phyloP scores from a whole-genome alignment of 306 rosid genomes.

The Inga leiocalycina region DNA sequence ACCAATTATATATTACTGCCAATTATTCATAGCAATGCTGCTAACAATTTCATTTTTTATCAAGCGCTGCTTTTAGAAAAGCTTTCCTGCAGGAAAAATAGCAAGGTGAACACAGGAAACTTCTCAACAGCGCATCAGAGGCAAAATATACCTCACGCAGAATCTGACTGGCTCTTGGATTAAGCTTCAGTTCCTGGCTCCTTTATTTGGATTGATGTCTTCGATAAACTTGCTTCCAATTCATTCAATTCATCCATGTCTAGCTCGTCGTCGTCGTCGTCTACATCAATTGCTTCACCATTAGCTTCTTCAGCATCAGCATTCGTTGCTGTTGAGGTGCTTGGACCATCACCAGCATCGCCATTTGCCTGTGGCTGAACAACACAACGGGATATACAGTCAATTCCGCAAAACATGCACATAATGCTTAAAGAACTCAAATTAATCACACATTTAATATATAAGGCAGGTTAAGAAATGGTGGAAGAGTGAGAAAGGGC shows the following conservation, averaged over 20 bases:
- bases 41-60: conserved; percentile 28
- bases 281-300: conserved; percentile 33
- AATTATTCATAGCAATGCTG: conserved; percentile 23
- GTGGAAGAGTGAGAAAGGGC: neutral
- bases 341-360: conserved; percentile 35
- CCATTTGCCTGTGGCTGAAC: conserved; percentile 33
- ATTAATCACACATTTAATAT: neutral
- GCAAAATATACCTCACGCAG: neutral
- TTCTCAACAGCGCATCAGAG: neutral
- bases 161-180: conserved; percentile 28
- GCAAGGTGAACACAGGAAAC: conserved; percentile 11
- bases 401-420: neutral
- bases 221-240: conserved; percentile 71
- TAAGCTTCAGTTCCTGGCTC: conserved; percentile 50
- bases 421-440: neutral
- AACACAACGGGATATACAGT: neutral
- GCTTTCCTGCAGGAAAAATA: neutral
- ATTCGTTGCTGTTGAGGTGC: conserved; percentile 40
- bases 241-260: conserved; percentile 72
- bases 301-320: conserved; percentile 32
- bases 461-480: neutral
- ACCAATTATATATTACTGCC: conserved; percentile 7
- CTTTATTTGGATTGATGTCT: conserved; percentile 54
- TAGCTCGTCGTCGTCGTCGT: conserved; percentile 55
- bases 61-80: conserved; percentile 2